Base-by-base conservation (phyloP, 352 stramenopile genomes). In the Phytophthora sojae region DNA sequence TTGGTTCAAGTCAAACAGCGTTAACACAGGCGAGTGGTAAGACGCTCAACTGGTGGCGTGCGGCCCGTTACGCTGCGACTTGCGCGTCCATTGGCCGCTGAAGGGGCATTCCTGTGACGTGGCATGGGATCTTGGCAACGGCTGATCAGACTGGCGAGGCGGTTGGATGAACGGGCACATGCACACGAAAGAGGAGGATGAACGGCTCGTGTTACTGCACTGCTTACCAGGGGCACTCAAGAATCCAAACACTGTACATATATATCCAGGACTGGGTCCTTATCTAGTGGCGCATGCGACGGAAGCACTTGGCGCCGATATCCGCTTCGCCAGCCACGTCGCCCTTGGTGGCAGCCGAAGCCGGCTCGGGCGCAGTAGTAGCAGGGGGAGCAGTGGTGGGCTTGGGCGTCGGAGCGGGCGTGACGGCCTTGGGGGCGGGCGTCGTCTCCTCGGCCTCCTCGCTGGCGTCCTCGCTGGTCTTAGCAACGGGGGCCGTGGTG, bases 201-300 rank as follows among this genome's bases (percentile, higher is more conserved):
- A 65, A 57, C 45, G 12, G 44, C 44, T 56, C 15, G 37, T 55
- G 37, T 62, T 67, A 54, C 57, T 61, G n/a, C 9, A 39, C 56
- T 29, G n/a, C 32, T 42, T 57, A 42, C 32, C 17, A 50, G 56
- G 47, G 32, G 37, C 12, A 64, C 19, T 57, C 17, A n/a, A 64
- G 42, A 62, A 47, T 49, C n/a, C 42, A 49, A 49, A 21, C 42
- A 49, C 32, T 39, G 26, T 30, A 39, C 32, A 39, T 39, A 9
- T 50, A 58, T 57, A n/a, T 17, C 5, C 30, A 50, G 14, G 47
- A 54, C 21, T 55, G 26, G 26, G 37, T 26, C 12, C 35, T 50
- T 39, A 61, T 75, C 58, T 77, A 70, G 52, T 69, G 62, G 42
- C 69, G 69, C 64, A 75, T 71, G n/a, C 62, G 62, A 60, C 68